Percentiles rank a stretch among this genome's conserved stretches.
Conservation (phyloP, 345 rosid genomes). For the Toxicodendron radicans region DNA sequence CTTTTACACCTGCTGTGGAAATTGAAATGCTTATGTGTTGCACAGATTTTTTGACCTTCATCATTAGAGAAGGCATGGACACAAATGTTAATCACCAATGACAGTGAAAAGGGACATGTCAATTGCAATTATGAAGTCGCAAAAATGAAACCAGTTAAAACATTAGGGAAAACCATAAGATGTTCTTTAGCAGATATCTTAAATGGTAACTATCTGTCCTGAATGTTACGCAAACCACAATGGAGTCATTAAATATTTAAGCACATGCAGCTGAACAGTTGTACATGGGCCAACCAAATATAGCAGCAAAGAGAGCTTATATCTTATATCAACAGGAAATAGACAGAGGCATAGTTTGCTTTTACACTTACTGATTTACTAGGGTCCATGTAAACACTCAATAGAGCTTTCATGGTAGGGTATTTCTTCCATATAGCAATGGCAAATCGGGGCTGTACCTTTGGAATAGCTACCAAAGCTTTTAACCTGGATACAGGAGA, state of each 20-base stretch:
- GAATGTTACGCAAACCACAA: not conserved
- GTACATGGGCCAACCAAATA: conserved; percentile 3
- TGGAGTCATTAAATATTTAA: conserved; percentile 4
- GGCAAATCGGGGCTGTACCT: conserved; percentile 94
- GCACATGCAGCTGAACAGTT: not conserved
- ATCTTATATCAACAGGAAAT: not conserved
- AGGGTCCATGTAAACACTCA: conserved; percentile 80
- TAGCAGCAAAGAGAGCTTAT: conserved; percentile 6
- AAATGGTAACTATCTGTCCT: not conserved
- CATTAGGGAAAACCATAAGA: not conserved
- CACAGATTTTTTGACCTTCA: not conserved
- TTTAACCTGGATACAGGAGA: conserved; percentile 59
- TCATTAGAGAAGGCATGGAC: not conserved
- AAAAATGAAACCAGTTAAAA: not conserved
- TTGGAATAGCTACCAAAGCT: conserved; percentile 88
- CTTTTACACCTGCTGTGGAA: not conserved
- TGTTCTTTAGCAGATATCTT: not conserved
- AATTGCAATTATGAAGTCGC: not conserved
- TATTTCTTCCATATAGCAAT: conserved; percentile 83
- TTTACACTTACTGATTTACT: conserved; percentile 60
- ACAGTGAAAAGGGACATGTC: not conserved
- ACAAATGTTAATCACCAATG: not conserved
- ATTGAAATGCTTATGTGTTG: not conserved
- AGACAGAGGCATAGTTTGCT: conserved; percentile 5
- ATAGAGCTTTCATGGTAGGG: conserved; percentile 94